Evolutionary conservation across 306 rosid genomes (phyloP).

Genomic region (Citrullus mucosospermus): DNA sequence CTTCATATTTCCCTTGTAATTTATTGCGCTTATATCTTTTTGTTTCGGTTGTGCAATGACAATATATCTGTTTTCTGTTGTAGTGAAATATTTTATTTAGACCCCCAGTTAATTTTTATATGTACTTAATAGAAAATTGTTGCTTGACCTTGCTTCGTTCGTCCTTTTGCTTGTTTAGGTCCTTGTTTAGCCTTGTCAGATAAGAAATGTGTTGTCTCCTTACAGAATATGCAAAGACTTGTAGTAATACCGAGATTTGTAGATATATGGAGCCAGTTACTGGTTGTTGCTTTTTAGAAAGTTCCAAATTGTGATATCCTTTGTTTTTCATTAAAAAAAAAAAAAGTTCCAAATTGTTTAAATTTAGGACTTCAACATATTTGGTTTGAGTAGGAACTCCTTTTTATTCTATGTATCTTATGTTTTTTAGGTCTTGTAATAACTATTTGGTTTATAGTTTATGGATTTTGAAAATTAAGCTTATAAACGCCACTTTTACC

Average conservation of each 20-base stretch:
- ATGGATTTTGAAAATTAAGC: too few species aligned
- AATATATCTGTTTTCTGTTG: background rate
- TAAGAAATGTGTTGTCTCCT: background rate
- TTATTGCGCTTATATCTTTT: background rate
- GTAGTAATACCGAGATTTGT: background rate
- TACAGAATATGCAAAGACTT: background rate
- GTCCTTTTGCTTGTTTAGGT: background rate
- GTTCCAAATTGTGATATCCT: background rate
- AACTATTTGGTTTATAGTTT: too few species aligned
- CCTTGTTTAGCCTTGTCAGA: background rate
- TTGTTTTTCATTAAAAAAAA: too few species aligned
- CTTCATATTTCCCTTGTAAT: conserved; percentile 6
- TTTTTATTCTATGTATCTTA: background rate
- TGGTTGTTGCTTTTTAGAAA: background rate
- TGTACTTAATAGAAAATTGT: background rate
- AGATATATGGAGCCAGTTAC: background rate
- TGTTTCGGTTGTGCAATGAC: background rate
- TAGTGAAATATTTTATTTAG: background rate
- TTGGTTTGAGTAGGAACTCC: background rate
- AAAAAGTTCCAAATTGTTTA: background rate
- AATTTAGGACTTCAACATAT: background rate
- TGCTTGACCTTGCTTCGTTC: background rate
- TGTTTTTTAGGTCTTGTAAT: background rate
- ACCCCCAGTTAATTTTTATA: background rate
- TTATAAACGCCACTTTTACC: too few species aligned